Evolutionary conservation across 495 filamentous ascomycete species (phyloP), one percentile per base, ranked within the genome.

Genomic region (Hypoxylon fuscum): DNA sequence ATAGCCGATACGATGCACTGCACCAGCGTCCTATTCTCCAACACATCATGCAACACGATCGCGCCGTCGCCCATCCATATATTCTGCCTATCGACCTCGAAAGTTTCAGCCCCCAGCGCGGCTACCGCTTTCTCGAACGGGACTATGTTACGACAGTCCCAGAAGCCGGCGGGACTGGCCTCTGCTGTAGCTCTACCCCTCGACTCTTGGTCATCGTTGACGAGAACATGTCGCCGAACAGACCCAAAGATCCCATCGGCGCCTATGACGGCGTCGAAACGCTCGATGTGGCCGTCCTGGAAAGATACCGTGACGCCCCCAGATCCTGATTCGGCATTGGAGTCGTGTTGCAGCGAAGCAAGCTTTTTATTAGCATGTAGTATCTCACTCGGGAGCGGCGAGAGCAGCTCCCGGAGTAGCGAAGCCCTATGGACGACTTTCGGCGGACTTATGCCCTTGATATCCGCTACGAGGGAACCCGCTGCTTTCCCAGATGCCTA

Each of bases 1-100:
- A 55, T 31, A 14, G 21, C 25, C 4, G 34, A 37, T 10, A 62
- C 32, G 20, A 55, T 42, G 14, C 27, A 62, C 41, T 62, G 59
- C 12, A 62, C 59, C 42, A 25, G 37, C 41, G 15, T 47, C 15
- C 58, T 22, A 8, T 22, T 25, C 11, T 55, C 29, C 8, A 51
- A 27, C 11, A 60, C 14, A 21, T 60, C 37, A 25, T 60, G 56
- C 21, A 60, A 22, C 11, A 60, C 29, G 17, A 29, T 40, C 9
- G 18, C 47, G 15, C 46, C 37, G 35, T 60, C 46, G 31, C 56
- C 56, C 2, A 53, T 25, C 57, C 57, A 61, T 7, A 8, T 18
- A 20, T 53, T 44, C 38, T 54, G 25, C 6, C 47, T 38, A 21
- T 37, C 22, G 5, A 5, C 10, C 27, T 31, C 27, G 10, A 31